These are phyloP conservation scores for Gossypium australe DNA, from an alignment of 345 rosid species.

Conservation along the genomic window DNA sequence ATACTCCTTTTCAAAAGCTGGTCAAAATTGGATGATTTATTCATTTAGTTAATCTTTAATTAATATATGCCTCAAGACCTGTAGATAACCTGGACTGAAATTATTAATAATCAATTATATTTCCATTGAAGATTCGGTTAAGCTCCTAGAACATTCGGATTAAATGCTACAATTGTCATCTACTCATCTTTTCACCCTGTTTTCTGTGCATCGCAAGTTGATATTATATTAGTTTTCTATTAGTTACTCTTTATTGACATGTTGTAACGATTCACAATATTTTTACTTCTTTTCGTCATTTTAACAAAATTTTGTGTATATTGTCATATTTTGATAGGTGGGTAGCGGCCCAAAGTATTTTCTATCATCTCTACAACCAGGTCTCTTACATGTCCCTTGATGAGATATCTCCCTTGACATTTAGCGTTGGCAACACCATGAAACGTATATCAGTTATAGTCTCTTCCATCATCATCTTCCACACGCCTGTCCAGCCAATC, in stretches of 20 bases:
- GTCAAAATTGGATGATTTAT: neutral
- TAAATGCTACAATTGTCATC: neutral
- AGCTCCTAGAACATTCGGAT: neutral
- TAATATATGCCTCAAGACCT: neutral
- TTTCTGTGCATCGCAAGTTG: neutral
- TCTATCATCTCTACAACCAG: slow-evolving; percentile 96
- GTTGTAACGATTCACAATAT: neutral
- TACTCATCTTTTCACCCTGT: neutral
- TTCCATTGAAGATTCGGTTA: neutral
- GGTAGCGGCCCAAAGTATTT: slow-evolving; percentile 93
- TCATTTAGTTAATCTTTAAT: neutral
- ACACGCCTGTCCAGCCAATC: slow-evolving; percentile 85
- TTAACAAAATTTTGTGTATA: slow-evolving; percentile 11
- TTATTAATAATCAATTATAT: neutral
- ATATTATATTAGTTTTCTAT: neutral
- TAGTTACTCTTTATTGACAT: neutral
- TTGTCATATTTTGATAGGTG: slow-evolving; percentile 49
- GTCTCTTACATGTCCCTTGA: slow-evolving; percentile 99
- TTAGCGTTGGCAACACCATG: slow-evolving; percentile 96
- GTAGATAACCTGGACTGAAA: neutral
- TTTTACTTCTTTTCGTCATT: neutral
- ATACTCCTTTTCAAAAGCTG: neutral
- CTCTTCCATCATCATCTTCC: slow-evolving; percentile 97
- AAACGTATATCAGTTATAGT: slow-evolving; percentile 94
- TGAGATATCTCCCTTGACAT: slow-evolving; percentile 90